Evolutionary conservation across 805 yeast species (phyloP), one percentile per base, ranked within the genome.

Genomic region (Lipomyces oligophaga): DNA sequence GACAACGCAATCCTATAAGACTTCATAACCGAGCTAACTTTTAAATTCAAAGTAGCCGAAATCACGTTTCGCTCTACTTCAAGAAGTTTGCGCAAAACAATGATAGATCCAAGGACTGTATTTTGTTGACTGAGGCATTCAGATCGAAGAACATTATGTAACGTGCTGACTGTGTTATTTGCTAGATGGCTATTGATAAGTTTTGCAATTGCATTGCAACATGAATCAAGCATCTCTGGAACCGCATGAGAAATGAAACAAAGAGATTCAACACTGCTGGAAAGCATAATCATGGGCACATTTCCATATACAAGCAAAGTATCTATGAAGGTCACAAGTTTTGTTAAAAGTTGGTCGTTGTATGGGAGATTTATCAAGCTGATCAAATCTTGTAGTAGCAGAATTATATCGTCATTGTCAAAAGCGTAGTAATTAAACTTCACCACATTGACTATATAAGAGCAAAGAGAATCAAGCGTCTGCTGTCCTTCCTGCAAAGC

Each of bases 351-450:
- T 0, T 51, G 49, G 3, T 49, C 48, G 27, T 71, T 68, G 0
- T 73, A 63, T 2, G 80, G 73, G 20, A 59, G 63, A 5, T 66
- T 56, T 3, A 76, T 68, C 15, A 78, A 61, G 11, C 64, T 61
- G 1, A 72, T 66, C 1, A 69, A 57, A 20, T 58, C 60, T 8
- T 60, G 54, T 19, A 78, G 49, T 3, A 76, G 55, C 1, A 58
- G 50, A 6, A 67, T 62, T 4, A 69, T 58, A 18, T 69, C 70
- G 2, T 46, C 41, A 25, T 72, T 77, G 27, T 72, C 75, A 45
- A 77, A 66, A 3, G 70, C 55, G 15, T 70, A 67, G 52, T 70
- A 71, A 52, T 74, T 78, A 63, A 65, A 73, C 55, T 73, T 72
- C 34, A 80, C 62, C 44, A 78, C 71, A 45, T 72, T 72, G 24